These are phyloP conservation scores for Cercospora janseana DNA, from an alignment of 2,329 filamentous ascomycete species.

Conservation along the genomic window DNA sequence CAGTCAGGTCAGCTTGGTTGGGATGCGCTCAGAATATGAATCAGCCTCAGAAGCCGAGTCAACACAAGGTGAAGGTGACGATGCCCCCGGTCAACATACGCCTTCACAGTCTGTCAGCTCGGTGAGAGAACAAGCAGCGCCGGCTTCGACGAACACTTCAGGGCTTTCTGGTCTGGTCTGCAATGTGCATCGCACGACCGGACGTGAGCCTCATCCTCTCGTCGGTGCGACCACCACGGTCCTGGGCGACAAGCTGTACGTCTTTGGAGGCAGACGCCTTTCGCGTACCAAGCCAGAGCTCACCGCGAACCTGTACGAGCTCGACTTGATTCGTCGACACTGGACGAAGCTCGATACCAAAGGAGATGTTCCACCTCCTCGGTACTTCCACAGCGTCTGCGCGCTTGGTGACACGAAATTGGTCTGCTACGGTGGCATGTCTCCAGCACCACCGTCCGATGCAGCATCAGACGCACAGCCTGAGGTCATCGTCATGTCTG, in stretches of 20 bases:
- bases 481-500: slow-evolving; percentile 87
- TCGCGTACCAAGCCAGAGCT: slow-evolving; percentile 80
- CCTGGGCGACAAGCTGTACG: slow-evolving; percentile 90
- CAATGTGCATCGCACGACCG: slow-evolving; percentile 77
- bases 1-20: slow-evolving; percentile 48
- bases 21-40: slow-evolving; percentile 44
- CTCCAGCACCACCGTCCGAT: slow-evolving; percentile 60
- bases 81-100: slow-evolving; percentile 31
- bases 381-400: slow-evolving; percentile 97
- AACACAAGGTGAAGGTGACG: slow-evolving; percentile 24
- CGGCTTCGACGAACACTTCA: slow-evolving; percentile 48
- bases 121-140: slow-evolving; percentile 18
- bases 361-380: slow-evolving; percentile 82
- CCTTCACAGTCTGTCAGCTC: slow-evolving; percentile 31
- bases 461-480: slow-evolving; percentile 64
- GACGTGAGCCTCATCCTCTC: slow-evolving; percentile 82
- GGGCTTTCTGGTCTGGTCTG: slow-evolving; percentile 66
- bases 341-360: slow-evolving; percentile 86
- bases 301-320: slow-evolving; percentile 87
- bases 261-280: slow-evolving; percentile 87
- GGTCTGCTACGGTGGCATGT: slow-evolving; percentile 98
- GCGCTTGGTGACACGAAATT: slow-evolving; percentile 90
- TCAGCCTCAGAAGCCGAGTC: slow-evolving; percentile 40
- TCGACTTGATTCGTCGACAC: slow-evolving; percentile 85
- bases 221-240: slow-evolving; percentile 96